Conservation (phyloP, 2,329 filamentous ascomycete species). For the Trichoderma simmonsii region DNA sequence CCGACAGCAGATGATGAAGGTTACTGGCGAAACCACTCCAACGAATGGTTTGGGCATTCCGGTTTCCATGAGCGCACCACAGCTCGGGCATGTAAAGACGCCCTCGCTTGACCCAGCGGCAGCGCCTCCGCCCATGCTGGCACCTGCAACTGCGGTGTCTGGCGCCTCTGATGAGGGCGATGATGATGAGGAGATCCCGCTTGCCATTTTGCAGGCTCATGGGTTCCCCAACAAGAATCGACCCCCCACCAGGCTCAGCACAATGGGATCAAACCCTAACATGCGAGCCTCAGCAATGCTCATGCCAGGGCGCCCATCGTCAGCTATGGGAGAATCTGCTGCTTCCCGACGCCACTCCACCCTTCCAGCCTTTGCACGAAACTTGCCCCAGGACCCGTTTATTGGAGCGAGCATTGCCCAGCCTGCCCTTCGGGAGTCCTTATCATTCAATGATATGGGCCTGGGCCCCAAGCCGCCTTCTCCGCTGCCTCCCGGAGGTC, state of each 20-base stretch:
- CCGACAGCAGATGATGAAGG: constrained; percentile 94
- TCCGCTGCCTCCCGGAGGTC: constrained; percentile 64
- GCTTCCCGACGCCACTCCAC: constrained; percentile 37
- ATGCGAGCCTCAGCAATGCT: constrained; percentile 54
- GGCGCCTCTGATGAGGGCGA: constrained; percentile 68
- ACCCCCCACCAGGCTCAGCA: constrained; percentile 65
- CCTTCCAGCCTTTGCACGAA: constrained; percentile 78
- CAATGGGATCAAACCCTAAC: constrained; percentile 68
- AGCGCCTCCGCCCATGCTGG: not conserved
- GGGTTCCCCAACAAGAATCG: constrained; percentile 79
- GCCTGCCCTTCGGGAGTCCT: constrained; percentile 67
- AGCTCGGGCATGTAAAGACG: constrained; percentile 43
- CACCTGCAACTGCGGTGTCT: not conserved
- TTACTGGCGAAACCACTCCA: constrained; percentile 68
- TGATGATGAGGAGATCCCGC: constrained; percentile 84
- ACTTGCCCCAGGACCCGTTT: constrained; percentile 82
- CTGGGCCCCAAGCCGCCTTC: constrained; percentile 36
- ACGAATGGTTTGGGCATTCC: constrained; percentile 53
- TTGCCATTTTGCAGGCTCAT: constrained; percentile 83
- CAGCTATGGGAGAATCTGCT: constrained; percentile 51
- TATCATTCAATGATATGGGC: constrained; percentile 63
- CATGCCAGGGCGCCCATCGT: constrained; percentile 52
- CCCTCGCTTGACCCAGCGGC: constrained; percentile 39
- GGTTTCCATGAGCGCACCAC: constrained; percentile 61
- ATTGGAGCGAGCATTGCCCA: constrained; percentile 74